A percentile compares a stretch with the other conserved stretches of the same genome.
Conservation (phyloP, 257 asterid genomes). For the Solanum chilense region DNA sequence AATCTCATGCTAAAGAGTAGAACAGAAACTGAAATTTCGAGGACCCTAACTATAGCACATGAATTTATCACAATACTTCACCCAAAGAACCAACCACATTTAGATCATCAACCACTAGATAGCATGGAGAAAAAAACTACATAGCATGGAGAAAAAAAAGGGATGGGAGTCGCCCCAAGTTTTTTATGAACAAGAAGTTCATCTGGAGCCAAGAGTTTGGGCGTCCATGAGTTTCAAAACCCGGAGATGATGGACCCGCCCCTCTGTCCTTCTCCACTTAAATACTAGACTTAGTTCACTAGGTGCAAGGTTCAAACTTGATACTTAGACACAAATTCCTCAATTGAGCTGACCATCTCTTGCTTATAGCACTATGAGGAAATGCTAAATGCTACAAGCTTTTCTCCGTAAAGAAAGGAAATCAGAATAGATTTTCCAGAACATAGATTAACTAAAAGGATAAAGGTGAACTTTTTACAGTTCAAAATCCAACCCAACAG, state of each 20-base stretch:
- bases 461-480: neutral
- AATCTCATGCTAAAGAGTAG: neutral
- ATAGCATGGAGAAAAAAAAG: neutral
- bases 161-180: neutral
- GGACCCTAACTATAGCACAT: neutral
- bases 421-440: neutral
- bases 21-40: neutral
- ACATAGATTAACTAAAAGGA: neutral
- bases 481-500: neutral
- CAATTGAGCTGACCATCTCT: neutral
- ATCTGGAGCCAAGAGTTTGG: neutral
- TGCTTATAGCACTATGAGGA: neutral
- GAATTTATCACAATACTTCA: neutral
- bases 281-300: neutral
- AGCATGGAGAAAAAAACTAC: neutral
- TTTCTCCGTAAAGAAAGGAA: neutral
- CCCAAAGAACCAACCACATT: neutral
- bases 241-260: neutral
- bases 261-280: neutral
- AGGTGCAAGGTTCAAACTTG: neutral
- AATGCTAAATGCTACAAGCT: neutral
- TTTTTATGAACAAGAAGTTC: neutral
- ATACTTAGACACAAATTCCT: neutral
- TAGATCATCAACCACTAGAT: neutral
- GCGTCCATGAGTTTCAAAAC: neutral